Base-by-base conservation (phyloP, 805 yeast species). In the Candida taoyuanica region DNA sequence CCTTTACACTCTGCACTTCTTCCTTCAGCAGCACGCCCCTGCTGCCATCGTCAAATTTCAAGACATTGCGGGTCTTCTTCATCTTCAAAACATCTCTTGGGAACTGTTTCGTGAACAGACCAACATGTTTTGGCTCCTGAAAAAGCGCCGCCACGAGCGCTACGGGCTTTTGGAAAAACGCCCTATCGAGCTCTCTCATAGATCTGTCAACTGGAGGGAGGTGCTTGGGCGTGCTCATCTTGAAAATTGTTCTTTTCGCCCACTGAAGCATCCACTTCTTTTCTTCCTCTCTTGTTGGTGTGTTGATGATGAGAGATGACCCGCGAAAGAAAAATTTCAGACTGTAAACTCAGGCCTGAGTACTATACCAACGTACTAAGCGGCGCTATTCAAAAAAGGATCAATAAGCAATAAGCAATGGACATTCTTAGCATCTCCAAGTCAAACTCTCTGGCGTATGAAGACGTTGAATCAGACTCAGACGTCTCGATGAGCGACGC, bases 41-140 rank as follows among this genome's bases (percentile, higher is more conserved):
- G 4, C 49, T 29, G 20, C 37, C 61, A 9, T 39, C 51, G 5
- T 52, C 60, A 21, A 65, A 42, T 26, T 63, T 65, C n/a, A 81
- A 77, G 5, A 89, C 78, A 43, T 81, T 84, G 16, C 86, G 77
- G 6, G 85, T 65, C 5, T 84, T 73, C 13, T 85, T 85, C n/a
- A 85, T 52, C 44, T 75, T 74, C 20, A 91, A 62, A n/a, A 86
- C 65, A 48, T 82, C 93, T 8, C 60, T 53, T 36, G 72, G 70
- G 55, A 74, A 72, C 4, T 59, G 49, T 52, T 78, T 81, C n/a
- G 79, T 73, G 56, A 88, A 81, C 3, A 52, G 52, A 7, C 56
- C 55, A 7, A 55, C 49, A 47, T 64, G 53, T 43, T 73, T 64
- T 1, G 91, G 85, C 38, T 88, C 78, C 5, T 81, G 78, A 51